These are phyloP conservation scores for Cadophora sp. DNA, from an alignment of 2,329 filamentous ascomycete genomes.

Conservation along the genomic window DNA sequence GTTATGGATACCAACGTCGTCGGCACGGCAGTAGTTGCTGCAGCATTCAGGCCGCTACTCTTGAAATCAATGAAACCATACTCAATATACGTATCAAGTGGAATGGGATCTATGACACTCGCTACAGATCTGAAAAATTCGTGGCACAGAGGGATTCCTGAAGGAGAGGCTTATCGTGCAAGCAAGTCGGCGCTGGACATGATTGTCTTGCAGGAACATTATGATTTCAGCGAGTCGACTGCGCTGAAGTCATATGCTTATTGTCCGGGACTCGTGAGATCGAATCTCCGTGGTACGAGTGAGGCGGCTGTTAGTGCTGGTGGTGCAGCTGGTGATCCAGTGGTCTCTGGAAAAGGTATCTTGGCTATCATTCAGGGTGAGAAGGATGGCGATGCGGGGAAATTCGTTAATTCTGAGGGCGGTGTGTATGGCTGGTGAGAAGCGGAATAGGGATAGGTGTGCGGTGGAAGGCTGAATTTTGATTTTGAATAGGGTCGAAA, in stretches of 20 bases:
- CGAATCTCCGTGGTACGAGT: neutral
- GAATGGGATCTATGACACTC: neutral
- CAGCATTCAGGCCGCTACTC: neutral
- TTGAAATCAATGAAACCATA: neutral
- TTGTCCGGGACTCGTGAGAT: neutral
- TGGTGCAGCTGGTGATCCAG: neutral
- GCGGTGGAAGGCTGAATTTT: too few relatives aligned
- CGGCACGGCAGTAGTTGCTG: neutral
- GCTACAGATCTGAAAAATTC: neutral
- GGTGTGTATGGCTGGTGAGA: neutral
- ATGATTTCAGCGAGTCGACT: neutral
- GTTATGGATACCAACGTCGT: conserved; percentile 1
- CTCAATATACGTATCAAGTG: neutral
- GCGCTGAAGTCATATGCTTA: conserved; percentile 1
- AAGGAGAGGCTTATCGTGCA: neutral
- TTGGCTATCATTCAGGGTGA: neutral
- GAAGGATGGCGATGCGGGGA: neutral
- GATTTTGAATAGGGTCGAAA: neutral
- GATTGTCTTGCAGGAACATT: conserved; percentile 4
- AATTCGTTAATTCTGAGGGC: conserved; percentile 3
- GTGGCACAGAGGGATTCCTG: neutral
- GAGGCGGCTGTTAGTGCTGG: neutral
- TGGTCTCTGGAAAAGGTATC: neutral
- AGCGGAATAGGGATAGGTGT: too few relatives aligned
- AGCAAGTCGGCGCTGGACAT: neutral